A percentile compares a stretch with the other conserved stretches of the same genome.
Conservation (phyloP, 306 rosid genomes). For the Casuarina cunninghamiana region DNA sequence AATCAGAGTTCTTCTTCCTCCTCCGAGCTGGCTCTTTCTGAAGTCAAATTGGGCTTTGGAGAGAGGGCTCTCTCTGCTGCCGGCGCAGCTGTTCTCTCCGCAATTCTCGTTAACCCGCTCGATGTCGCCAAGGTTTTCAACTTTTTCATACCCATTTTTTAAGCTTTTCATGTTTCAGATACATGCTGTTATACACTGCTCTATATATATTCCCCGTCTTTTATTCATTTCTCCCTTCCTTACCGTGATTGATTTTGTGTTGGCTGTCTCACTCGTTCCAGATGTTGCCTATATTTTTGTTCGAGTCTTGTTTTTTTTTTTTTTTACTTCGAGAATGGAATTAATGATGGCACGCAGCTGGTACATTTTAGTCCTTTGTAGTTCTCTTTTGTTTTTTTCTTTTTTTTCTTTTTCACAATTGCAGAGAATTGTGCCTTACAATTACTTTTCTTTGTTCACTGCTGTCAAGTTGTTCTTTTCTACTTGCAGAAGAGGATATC, state of each 20-base stretch:
- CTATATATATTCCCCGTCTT: not conserved
- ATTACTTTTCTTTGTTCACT: not conserved
- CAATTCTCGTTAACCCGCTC: conserved; percentile 82
- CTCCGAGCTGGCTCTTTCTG: conserved; percentile 18
- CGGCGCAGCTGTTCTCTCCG: conserved; percentile 82
- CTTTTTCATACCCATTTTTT: conserved; percentile 4
- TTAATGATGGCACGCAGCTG: not conserved
- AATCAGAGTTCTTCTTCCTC: conserved; percentile 2
- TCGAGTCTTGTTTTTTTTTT: too few species aligned
- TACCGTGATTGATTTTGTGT: not conserved
- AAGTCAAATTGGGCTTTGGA: conserved; percentile 48
- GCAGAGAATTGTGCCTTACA: not conserved
- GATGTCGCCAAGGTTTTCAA: conserved; percentile 78
- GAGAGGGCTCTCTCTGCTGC: conserved; percentile 76
- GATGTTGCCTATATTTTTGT: not conserved
- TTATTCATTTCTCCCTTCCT: not conserved
- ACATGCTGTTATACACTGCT: not conserved
- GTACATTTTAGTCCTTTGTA: not conserved
- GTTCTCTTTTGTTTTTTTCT: not conserved
- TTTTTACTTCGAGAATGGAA: not conserved
- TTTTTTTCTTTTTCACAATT: too few species aligned
- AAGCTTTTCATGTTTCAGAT: not conserved
- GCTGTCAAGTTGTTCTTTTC: not conserved
- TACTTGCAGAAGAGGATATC: not conserved
- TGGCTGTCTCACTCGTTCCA: not conserved